Conservation (phyloP, 2,329 filamentous ascomycete species). For the Boeremia exigua region DNA sequence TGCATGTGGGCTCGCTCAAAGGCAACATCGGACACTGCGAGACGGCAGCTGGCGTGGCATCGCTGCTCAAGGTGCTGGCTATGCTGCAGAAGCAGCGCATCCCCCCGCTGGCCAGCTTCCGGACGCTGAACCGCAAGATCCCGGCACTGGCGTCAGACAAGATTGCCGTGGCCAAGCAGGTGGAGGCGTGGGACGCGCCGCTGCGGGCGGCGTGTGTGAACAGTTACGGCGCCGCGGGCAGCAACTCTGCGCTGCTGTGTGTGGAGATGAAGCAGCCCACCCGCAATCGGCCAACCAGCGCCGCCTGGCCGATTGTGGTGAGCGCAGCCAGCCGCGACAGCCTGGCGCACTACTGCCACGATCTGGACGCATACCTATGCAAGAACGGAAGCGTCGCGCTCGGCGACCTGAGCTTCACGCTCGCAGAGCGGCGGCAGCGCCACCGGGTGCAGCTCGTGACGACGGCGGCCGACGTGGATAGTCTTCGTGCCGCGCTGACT, state of each 20-base stretch:
- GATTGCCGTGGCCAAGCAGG: constrained; percentile 19
- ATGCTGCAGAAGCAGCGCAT: constrained; percentile 32
- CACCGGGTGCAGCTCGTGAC: too few relatives aligned
- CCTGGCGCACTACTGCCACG: too few relatives aligned
- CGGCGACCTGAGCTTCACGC: too few relatives aligned
- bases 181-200: constrained; percentile 15
- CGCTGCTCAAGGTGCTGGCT: constrained; percentile 36
- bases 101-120: constrained; percentile 28
- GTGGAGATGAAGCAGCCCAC: constrained; percentile 15
- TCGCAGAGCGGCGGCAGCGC: too few relatives aligned
- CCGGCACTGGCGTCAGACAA: constrained; percentile 4
- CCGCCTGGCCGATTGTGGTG: too few relatives aligned
- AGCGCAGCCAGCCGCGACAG: too few relatives aligned
- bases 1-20: constrained; percentile 40
- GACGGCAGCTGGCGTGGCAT: constrained; percentile 24
- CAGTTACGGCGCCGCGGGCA: constrained; percentile 45
- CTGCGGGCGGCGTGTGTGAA: constrained; percentile 25
- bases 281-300: too few relatives aligned
- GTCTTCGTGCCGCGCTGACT: too few relatives aligned
- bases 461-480: too few relatives aligned
- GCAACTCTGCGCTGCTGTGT: constrained; percentile 27
- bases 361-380: too few relatives aligned
- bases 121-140: constrained; percentile 23
- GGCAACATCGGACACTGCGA: constrained; percentile 40
- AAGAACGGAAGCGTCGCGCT: too few relatives aligned